A percentile compares a stretch with the other conserved stretches of the same genome.
phyloP scores from a whole-genome alignment of 495 filamentous ascomycete species.

The Podospora pseudocomata region DNA sequence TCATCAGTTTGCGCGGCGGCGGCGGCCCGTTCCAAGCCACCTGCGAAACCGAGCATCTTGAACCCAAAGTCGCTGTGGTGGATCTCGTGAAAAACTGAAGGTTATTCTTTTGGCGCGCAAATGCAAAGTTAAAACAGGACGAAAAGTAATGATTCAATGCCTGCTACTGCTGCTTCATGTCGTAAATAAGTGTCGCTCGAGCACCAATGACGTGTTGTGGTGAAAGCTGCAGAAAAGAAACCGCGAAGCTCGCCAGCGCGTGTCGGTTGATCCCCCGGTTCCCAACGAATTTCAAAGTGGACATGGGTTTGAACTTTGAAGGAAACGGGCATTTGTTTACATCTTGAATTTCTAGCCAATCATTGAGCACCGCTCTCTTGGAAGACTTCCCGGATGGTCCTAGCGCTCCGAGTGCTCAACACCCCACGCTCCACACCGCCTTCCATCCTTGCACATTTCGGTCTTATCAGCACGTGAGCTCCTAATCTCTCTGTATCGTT shows the following conservation, averaged over 20 bases:
- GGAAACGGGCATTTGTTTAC: constrained; percentile 27
- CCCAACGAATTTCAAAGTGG: neutral
- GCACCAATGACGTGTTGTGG: constrained; percentile 10
- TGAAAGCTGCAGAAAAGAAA: constrained; percentile 8
- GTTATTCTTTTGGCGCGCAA: neutral
- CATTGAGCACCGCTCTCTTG: neutral
- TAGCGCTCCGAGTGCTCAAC: neutral
- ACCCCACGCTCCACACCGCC: neutral
- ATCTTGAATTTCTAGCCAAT: constrained; percentile 28
- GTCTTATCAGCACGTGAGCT: constrained; percentile 34
- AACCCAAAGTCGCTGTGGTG: neutral
- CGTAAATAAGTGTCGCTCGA: neutral
- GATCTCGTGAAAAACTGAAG: neutral
- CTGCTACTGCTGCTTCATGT: constrained; percentile 1
- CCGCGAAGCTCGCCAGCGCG: constrained; percentile 16
- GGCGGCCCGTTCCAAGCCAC: constrained; percentile 5
- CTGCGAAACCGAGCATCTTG: constrained; percentile 11
- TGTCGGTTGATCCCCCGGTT: neutral
- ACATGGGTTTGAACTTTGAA: constrained; percentile 1
- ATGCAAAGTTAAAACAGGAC: neutral
- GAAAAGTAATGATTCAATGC: neutral
- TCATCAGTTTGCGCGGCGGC: neutral
- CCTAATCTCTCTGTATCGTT: constrained; percentile 14
- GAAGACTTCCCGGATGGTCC: neutral
- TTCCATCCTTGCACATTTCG: neutral